Evolutionary conservation across 768 basidiomycete genomes (phyloP).

Genomic region (Trametes coccinea): DNA sequence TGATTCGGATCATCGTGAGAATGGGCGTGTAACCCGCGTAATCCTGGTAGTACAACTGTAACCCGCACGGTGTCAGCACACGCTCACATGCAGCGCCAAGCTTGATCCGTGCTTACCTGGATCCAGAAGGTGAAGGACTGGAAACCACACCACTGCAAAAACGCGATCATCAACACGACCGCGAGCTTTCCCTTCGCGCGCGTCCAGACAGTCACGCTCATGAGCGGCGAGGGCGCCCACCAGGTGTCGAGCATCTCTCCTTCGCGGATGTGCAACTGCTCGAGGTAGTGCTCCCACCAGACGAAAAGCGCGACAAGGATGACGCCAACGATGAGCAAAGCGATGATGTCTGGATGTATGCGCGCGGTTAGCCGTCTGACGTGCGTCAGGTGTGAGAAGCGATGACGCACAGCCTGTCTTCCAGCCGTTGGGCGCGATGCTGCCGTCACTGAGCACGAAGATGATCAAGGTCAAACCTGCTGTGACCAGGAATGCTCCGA

Average conservation of each 20-base stretch:
- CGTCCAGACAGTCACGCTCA: constrained; percentile 62
- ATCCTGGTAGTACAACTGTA: constrained; percentile 71
- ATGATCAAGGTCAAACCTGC: constrained; percentile 67
- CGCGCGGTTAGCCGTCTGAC: neutral
- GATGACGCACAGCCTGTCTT: constrained; percentile 48
- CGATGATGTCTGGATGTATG: constrained; percentile 62
- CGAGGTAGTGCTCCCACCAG: constrained; percentile 66
- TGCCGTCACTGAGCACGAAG: constrained; percentile 72
- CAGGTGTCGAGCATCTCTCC: constrained; percentile 2
- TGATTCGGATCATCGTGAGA: constrained; percentile 59
- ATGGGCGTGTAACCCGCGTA: constrained; percentile 57
- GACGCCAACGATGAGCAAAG: constrained; percentile 61
- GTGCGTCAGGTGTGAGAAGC: constrained; percentile 18
- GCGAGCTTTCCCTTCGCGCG: constrained; percentile 62
- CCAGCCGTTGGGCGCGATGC: constrained; percentile 62
- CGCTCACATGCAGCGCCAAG: too few species aligned
- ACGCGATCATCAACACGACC: constrained; percentile 62
- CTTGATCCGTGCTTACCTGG: constrained; percentile 30
- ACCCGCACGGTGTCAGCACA: constrained; percentile 39
- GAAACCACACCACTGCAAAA: constrained; percentile 63
- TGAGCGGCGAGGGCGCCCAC: constrained; percentile 58
- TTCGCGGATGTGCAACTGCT: constrained; percentile 32
- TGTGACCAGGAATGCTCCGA: constrained; percentile 68
- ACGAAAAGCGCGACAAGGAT: constrained; percentile 57
- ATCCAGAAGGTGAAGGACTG: constrained; percentile 54